Base-by-base conservation (phyloP, 2,329 filamentous ascomycete genomes). In the Metarhizium humberi region DNA sequence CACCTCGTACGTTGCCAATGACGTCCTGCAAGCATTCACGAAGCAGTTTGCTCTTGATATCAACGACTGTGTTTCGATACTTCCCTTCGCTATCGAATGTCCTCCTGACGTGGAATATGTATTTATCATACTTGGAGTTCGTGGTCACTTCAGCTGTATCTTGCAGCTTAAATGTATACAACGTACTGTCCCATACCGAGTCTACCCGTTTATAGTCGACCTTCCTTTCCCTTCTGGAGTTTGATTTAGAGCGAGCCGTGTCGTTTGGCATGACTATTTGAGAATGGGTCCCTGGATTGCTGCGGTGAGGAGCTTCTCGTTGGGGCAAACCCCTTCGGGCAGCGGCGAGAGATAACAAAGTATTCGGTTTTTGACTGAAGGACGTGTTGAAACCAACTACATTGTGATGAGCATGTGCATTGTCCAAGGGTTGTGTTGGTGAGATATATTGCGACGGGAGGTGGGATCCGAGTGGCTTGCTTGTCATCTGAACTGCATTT, bases 81-180 rank as follows among this genome's bases (percentile, higher is more conserved):
- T 90, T 90, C 59, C 90, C 89, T 62, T 94, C 88, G 82, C 82
- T 90, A 67, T 92, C 86, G 67, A 96, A 95, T 14, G 82, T 86
- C 54, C 91, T 81, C 16, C 89, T 83, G 16, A 96, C 87, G 29
- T 90, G 88, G 68, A 96, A 95, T 34, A 90, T 78, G 67, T 86
- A 94, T 57, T 88, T 83, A 57, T 92, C 85, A 68, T 90, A 92
- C 61, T 88, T 70, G 0, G 72, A 66, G n/a, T 76, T 75, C 3
- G 65, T 63, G 1, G 66, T 63, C 30, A 72, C 65, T 52, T 80
- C 74, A 14, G 77, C 72, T 6, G 77, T 82, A 48, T 81, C 74
- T 54, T 82, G 79, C 2, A 84, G 71, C 60, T 77, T 80, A 69
- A 71, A 81, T 57, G 75, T 73, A 61, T 80, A 76, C 8, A 75